phyloP scores from a whole-genome alignment of 257 asterid species.

The Plectranthus barbatus region DNA sequence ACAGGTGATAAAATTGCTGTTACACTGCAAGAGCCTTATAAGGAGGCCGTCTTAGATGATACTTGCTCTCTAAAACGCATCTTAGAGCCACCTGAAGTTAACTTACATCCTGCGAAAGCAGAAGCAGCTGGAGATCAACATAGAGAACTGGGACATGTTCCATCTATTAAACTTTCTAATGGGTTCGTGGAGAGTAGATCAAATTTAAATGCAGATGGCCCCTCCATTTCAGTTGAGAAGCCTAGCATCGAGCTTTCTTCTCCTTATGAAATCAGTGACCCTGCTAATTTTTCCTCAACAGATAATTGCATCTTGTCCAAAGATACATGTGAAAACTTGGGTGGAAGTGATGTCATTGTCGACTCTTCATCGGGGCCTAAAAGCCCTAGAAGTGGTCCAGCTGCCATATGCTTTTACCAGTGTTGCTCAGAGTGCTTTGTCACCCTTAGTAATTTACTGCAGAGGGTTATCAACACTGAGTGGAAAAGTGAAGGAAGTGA shows the following conservation, averaged over 20 bases:
- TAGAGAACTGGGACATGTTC: constrained; percentile 18
- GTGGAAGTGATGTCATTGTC: constrained; percentile 6
- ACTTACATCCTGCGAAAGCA: constrained; percentile 17
- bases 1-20: not conserved
- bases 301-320: constrained; percentile 18
- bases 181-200: constrained; percentile 29
- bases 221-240: constrained; percentile 15
- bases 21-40: constrained; percentile 17
- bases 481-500: constrained; percentile 31
- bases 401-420: constrained; percentile 38
- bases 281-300: constrained; percentile 6
- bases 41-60: constrained; percentile 14
- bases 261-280: constrained; percentile 9
- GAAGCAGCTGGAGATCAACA: constrained; percentile 18
- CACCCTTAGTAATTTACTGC: constrained; percentile 45
- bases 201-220: constrained; percentile 22
- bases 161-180: constrained; percentile 32
- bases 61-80: too few relatives aligned
- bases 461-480: constrained; percentile 26
- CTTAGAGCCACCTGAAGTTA: too few relatives aligned
- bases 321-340: constrained; percentile 9
- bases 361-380: too few relatives aligned
- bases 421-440: constrained; percentile 62
- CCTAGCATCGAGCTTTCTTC: constrained; percentile 14
- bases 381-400: constrained; percentile 15